Percentiles rank a stretch among this genome's conserved stretches.
Conservation (phyloP, 2,329 filamentous ascomycete species). For the Diplodia scrobiculata region DNA sequence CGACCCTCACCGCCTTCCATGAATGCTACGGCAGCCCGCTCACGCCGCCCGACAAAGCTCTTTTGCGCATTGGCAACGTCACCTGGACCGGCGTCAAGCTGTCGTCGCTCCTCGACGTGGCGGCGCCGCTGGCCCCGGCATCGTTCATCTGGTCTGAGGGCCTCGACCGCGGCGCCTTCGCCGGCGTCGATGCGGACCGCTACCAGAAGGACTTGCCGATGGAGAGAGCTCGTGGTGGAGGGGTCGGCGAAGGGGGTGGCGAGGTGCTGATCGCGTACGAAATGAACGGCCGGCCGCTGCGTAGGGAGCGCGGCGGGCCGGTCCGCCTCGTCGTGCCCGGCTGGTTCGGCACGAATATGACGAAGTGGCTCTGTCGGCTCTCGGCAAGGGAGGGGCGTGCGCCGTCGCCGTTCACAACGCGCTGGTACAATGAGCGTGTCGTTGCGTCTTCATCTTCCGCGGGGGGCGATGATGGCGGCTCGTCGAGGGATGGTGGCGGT, state of each 20-base stretch:
- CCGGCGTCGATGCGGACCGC: slow-evolving; percentile 34
- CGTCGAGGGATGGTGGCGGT: slow-evolving; percentile 6
- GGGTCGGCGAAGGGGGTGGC: background rate
- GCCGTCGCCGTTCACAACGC: slow-evolving; percentile 37
- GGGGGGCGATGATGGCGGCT: background rate
- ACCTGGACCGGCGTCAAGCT: slow-evolving; percentile 43
- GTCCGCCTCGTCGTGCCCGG: slow-evolving; percentile 40
- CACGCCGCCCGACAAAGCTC: slow-evolving; percentile 36
- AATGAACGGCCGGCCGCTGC: slow-evolving; percentile 36
- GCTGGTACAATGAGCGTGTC: slow-evolving; percentile 37
- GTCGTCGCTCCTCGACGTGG: slow-evolving; percentile 34
- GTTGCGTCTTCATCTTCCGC: background rate
- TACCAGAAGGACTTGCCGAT: slow-evolving; percentile 42
- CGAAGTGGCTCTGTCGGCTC: slow-evolving; percentile 40
- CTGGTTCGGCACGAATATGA: slow-evolving; percentile 41
- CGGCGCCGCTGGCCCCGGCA: slow-evolving; percentile 30
- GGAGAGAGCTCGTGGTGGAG: slow-evolving; percentile 33
- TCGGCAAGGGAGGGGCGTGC: slow-evolving; percentile 33
- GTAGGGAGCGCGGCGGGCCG: slow-evolving; percentile 37
- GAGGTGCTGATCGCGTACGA: slow-evolving; percentile 39
- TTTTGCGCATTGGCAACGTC: slow-evolving; percentile 43
- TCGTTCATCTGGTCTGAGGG: slow-evolving; percentile 40
- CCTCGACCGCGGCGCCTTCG: slow-evolving; percentile 37
- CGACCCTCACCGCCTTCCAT: slow-evolving; percentile 39
- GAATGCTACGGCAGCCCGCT: slow-evolving; percentile 45